These are phyloP conservation scores for Amaranthus hypochondriacus DNA, from an alignment of 148 eudicot genomes.

Conservation along the genomic window DNA sequence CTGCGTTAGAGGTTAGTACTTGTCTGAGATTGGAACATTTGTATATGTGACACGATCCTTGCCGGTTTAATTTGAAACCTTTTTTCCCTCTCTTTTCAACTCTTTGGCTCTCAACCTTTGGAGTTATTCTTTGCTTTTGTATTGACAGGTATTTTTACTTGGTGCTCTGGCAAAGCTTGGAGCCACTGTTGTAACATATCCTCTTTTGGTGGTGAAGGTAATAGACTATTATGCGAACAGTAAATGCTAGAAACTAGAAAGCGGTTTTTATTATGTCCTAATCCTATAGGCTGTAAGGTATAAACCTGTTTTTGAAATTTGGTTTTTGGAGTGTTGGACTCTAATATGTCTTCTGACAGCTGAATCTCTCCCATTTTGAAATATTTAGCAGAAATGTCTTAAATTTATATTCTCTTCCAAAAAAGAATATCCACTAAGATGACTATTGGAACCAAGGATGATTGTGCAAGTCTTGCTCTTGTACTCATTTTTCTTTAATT, in stretches of 20 bases:
- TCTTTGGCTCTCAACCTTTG: neutral
- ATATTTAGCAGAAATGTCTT: too few species aligned
- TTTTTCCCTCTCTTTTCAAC: neutral
- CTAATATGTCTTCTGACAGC: too few species aligned
- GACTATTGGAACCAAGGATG: too few species aligned
- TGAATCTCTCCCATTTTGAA: too few species aligned
- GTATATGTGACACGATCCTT: neutral
- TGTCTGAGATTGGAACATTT: neutral
- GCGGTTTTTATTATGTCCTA: neutral
- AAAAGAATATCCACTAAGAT: too few species aligned
- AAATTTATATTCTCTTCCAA: too few species aligned
- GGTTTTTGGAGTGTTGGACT: neutral
- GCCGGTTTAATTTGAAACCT: slow-evolving; percentile 2
- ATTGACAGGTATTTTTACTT: slow-evolving; percentile 69
- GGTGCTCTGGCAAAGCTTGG: slow-evolving; percentile 98
- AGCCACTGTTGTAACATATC: slow-evolving; percentile 96
- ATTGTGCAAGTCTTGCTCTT: too few species aligned
- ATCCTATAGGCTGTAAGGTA: neutral
- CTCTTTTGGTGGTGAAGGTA: slow-evolving; percentile 91
- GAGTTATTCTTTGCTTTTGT: slow-evolving; percentile 3
- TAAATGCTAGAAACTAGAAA: neutral
- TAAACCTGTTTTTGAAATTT: neutral
- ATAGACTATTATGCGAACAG: slow-evolving; percentile 10
- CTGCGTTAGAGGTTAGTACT: slow-evolving; percentile 79
- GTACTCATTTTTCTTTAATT: too few species aligned